phyloP scores from a whole-genome alignment of 352 stramenopile species.

The Saprolegnia parasitica region DNA sequence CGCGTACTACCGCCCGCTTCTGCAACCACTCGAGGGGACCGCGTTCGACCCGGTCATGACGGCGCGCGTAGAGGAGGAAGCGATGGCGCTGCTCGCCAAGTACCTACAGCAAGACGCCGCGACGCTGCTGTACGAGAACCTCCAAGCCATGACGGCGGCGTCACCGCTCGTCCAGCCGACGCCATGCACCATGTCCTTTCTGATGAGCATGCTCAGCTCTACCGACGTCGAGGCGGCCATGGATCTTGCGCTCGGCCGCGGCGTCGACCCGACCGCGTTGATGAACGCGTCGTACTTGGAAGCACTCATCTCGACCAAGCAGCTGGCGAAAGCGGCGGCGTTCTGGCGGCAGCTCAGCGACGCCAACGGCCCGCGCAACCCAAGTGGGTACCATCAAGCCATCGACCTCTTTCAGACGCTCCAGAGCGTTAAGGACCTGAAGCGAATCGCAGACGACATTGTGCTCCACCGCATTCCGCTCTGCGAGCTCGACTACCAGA shows the following conservation, averaged over 20 bases:
- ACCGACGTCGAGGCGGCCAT: neutral
- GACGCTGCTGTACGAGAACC: slow-evolving; percentile 16
- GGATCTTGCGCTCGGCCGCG: neutral
- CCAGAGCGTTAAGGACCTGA: neutral
- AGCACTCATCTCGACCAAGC: neutral
- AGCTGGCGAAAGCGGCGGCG: neutral
- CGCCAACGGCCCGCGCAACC: neutral
- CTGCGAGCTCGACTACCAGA: slow-evolving; percentile 17
- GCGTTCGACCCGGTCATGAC: slow-evolving; percentile 14
- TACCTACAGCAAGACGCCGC: neutral
- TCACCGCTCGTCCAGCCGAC: slow-evolving; percentile 2
- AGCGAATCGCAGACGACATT: slow-evolving; percentile 13
- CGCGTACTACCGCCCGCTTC: slow-evolving; percentile 5
- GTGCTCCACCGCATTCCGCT: slow-evolving; percentile 19
- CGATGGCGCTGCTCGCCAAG: slow-evolving; percentile 17
- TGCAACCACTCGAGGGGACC: neutral
- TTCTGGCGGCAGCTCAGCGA: neutral
- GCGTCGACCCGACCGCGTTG: slow-evolving; percentile 9
- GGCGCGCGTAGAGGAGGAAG: slow-evolving; percentile 21
- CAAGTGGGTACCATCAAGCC: slow-evolving; percentile 5
- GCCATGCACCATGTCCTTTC: slow-evolving; percentile 23
- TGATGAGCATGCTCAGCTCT: slow-evolving; percentile 10
- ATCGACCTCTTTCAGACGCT: slow-evolving; percentile 18
- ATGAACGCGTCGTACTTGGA: slow-evolving; percentile 24
- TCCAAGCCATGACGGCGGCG: slow-evolving; percentile 16